Evolutionary conservation across 768 basidiomycete genomes (phyloP), one percentile per base, ranked within the genome.

Genomic region (Leucocoprinus birnbaumii): DNA sequence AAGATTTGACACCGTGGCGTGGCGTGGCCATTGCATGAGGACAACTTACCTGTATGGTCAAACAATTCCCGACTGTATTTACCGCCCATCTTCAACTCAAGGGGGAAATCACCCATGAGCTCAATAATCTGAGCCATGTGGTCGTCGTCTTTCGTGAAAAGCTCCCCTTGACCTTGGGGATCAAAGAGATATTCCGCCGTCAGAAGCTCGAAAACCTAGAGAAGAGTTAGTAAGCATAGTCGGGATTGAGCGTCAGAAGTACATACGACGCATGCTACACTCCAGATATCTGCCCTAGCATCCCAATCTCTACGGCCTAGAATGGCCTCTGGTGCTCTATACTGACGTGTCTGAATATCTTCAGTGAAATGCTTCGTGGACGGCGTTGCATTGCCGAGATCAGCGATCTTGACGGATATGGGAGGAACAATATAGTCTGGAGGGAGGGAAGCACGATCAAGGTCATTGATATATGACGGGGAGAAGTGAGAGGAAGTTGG

Each of bases 111-210:
- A 31, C 94, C 94, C 56, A 95, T 72, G 9, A 97, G 76, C 73
- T 97, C 94, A 53, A 95, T 87, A 58, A 96, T 91, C 73, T 95
- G 94, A 34, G 94, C 94, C 80, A 95, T 84, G 62, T 97, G 94
- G 67, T 98, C 96, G 64, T 95, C 94, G 68, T 97, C 94, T 70
- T 94, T 94, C 56, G 84, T 86, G 64, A 92, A 95, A 44, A 89
- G 71, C 60, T 87, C 85, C 22, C 84, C 84, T 68, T 90, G 87
- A 24, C 84, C 84, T 58, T 90, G 89, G 14, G 91, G 91, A 65
- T 96, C 94, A 66, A 97, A 96, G 40, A 97, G 80, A 67, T 87
- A 94, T 67, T 96, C 94, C 19, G 90, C 90, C 1, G 92, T 94
- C 57, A 95, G 73, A 58, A 97, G 78, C 69, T 97, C 94, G 62